Base-by-base conservation (phyloP, 768 basidiomycete species). In the Collybiopsis luxurians region DNA sequence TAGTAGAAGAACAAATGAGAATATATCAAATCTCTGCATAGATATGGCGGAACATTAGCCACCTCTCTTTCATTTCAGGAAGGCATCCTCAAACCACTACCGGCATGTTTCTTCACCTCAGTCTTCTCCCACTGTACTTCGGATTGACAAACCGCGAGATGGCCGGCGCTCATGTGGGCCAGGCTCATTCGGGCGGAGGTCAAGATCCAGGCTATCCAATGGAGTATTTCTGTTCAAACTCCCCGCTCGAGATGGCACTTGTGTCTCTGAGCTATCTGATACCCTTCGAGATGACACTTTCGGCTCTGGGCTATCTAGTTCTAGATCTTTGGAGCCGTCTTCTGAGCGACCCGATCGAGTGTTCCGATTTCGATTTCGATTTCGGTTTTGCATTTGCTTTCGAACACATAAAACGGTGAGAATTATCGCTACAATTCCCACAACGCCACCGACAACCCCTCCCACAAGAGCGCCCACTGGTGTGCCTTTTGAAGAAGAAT, bases 391-490 rank as follows among this genome's bases (percentile, higher is more conserved):
- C 23, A 19, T 10, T n/a, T 9, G 43, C 6, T 34, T 31, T n/a
- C n/a, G 23, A 36, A 51, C 31, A 23, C 9, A 51, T 21, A 38
- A 21, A 13, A 36, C 23, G 38, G 38, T 34, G 5, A 34, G 13
- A 13, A 34, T 34, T 5, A 13, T 13, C 6, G 31, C 53, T 9
- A 45, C 43, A 43, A 36, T 38, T 11, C 24, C 53, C 1, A 44
- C 53, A 12, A 34, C 53, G 19, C 40, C 42, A n/a, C 53, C 53
- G 7, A 54, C 53, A 17, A 54, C 40, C n/a, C 36, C 53, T 3
- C 53, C 53, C 12, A 54, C 31, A n/a, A 24, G n/a, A 28, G 28
- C 27, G 31, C 42, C 26, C 15, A 26, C 21, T 5, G 21, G 10
- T 34, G 31, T 34, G 13, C 31, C 13, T 13, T n/a, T n/a, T n/a